Percentiles rank a stretch among this genome's conserved stretches.
Evolutionary conservation across 495 filamentous ascomycete genomes (phyloP).

Genomic region (Neurospora sp.): DNA sequence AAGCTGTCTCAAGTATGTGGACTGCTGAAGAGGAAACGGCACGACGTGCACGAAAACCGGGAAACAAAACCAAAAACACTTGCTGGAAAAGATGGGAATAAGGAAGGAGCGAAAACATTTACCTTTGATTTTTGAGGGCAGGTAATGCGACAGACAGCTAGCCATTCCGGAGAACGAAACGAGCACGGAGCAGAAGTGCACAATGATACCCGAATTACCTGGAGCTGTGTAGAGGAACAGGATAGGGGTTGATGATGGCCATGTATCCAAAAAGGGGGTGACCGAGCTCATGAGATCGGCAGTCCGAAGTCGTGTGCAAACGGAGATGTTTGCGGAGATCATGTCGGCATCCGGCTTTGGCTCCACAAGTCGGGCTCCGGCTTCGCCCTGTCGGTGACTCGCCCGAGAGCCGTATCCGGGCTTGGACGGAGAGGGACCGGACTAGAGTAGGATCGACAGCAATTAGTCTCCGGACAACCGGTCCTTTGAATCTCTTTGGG

Average conservation of each 20-base stretch:
- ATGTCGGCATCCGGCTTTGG: neutral
- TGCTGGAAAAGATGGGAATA: neutral
- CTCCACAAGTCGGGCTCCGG: neutral
- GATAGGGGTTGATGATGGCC: neutral
- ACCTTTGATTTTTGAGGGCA: neutral
- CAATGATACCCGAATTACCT: neutral
- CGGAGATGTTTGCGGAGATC: neutral
- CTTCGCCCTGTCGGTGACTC: neutral
- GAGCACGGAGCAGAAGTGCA: neutral
- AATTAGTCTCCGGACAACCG: neutral
- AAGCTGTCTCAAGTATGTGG: conserved; percentile 4
- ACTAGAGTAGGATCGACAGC: neutral
- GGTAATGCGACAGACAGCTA: neutral
- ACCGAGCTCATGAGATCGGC: neutral
- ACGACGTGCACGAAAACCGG: neutral
- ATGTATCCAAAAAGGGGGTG: neutral
- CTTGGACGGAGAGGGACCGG: neutral
- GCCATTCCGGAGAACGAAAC: neutral
- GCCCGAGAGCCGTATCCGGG: neutral
- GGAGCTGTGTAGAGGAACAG: neutral
- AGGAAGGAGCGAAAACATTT: neutral
- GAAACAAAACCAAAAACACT: neutral
- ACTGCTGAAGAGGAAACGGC: neutral
- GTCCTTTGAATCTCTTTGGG: neutral
- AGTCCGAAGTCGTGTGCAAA: neutral